A percentile compares a stretch with the other conserved stretches of the same genome.
Evolutionary conservation across 2,329 filamentous ascomycete genomes (phyloP).

Genomic region (Alternaria sp.): DNA sequence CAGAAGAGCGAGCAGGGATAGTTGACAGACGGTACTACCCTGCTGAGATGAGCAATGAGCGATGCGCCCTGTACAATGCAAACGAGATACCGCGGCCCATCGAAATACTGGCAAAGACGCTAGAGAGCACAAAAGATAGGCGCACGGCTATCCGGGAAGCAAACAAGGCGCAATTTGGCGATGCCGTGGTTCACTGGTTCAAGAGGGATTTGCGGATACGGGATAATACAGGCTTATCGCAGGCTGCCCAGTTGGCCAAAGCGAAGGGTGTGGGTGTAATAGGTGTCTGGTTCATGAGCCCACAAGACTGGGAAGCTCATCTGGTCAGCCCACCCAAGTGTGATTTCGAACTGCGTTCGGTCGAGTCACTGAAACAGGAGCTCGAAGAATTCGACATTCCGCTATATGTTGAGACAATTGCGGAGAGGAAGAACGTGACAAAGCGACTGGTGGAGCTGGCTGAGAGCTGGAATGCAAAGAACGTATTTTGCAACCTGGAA

Average conservation of each 20-base stretch:
- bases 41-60: conserved; percentile 81
- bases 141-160: conserved; percentile 58
- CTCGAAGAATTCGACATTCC: conserved; percentile 78
- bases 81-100: conserved; percentile 76
- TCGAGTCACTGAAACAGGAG: conserved; percentile 71
- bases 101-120: conserved; percentile 68
- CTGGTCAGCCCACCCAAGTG: conserved; percentile 75
- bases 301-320: conserved; percentile 86
- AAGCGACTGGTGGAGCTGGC: conserved; percentile 70
- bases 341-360: conserved; percentile 79
- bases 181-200: conserved; percentile 87
- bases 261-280: conserved; percentile 75
- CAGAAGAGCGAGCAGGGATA: conserved; percentile 50
- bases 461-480: conserved; percentile 74
- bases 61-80: conserved; percentile 77
- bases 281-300: conserved; percentile 79
- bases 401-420: conserved; percentile 75
- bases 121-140: conserved; percentile 66
- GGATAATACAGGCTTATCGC: conserved; percentile 76
- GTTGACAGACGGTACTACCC: conserved; percentile 76
- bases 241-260: conserved; percentile 73
- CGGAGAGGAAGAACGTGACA: conserved; percentile 69
- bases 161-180: conserved; percentile 52
- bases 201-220: conserved; percentile 77
- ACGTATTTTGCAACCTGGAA: conserved; percentile 84